A percentile compares a stretch with the other conserved stretches of the same genome.
phyloP scores from a whole-genome alignment of 2,329 filamentous ascomycete genomes.

The Alternaria gansuensis region DNA sequence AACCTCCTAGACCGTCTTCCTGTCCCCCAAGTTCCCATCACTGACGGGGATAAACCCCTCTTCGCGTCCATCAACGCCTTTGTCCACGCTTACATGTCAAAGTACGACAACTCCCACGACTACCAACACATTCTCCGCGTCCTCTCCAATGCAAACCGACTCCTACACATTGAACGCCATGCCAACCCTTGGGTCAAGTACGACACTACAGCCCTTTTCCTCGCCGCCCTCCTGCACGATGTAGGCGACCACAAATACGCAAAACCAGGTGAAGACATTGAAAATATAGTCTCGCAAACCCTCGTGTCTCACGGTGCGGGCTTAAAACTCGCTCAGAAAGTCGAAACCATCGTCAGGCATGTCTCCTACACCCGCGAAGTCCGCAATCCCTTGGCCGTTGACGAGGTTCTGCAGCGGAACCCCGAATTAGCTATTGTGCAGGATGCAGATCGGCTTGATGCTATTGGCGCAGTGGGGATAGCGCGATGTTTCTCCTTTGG shows the following conservation, averaged over 20 bases:
- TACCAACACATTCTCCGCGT: constrained; percentile 86
- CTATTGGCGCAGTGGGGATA: constrained; percentile 86
- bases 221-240: constrained; percentile 75
- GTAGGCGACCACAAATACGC: constrained; percentile 86
- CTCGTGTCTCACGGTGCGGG: constrained; percentile 67
- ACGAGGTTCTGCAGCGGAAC: constrained; percentile 67
- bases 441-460: constrained; percentile 92
- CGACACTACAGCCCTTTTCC: constrained; percentile 68
- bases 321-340: constrained; percentile 66
- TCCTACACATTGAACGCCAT: constrained; percentile 63
- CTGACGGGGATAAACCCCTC: constrained; percentile 29
- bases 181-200: constrained; percentile 48
- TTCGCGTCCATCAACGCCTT: constrained; percentile 44
- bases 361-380: constrained; percentile 82
- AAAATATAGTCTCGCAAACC: constrained; percentile 64
- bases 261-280: constrained; percentile 63
- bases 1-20: constrained; percentile 11
- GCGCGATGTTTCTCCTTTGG: constrained; percentile 80
- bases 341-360: constrained; percentile 76
- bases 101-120: constrained; percentile 81
- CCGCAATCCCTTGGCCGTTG: constrained; percentile 68
- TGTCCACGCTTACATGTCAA: constrained; percentile 51
- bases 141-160: constrained; percentile 72
- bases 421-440: constrained; percentile 87
- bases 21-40: constrained; percentile 42